Base-by-base conservation (phyloP, 805 yeast genomes). In the Saccharomycopsis malanga region DNA sequence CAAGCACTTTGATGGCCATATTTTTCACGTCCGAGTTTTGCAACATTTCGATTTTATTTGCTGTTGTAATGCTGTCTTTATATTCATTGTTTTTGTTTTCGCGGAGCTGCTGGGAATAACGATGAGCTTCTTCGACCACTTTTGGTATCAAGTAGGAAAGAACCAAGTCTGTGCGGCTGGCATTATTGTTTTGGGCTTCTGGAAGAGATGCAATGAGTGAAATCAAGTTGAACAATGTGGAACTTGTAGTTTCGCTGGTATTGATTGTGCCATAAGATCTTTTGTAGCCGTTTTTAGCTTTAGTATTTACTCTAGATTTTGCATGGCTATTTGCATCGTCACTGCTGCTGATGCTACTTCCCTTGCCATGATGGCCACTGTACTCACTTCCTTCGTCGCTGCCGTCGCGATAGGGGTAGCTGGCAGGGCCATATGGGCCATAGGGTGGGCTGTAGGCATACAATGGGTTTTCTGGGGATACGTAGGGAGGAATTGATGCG, bases 1-100 rank as follows among this genome's bases (percentile, higher is more conserved):
- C 45, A 35, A 42, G 27, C 10, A 42, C 30, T 18, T 34, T 18
- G 25, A 42, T 34, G 24, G 25, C 30, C 37, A 42, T 34, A 34
- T 42, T 42, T 24, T 24, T 42, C 6, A 30, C 22, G 9, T 29
- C 37, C 7, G 10, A 21, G 12, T 23, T 41, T 20, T 32, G 23
- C 3, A 41, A 21, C 4, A 15, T 18, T 30, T 24, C 14, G 22
- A 30, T 41, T 20, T 41, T 41, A 22, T 32, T 18, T 7, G 14
- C 32, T n/a, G n/a, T n/a, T 18, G 32, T 21, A 2, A 12, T 30
- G 7, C 23, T 27, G 17, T 41, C 14, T 6, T 29, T 23, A 22
- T 42, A 12, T n/a, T 34, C 20, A 14, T 42, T 23, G 5, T 9
- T 29, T n/a, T 40, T n/a, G 29, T 40, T n/a, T 15, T 25, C 23